A percentile compares a stretch with the other conserved stretches of the same genome.
These are phyloP conservation scores for Candida succiphila DNA, from an alignment of 805 yeast genomes.

Conservation along the genomic window DNA sequence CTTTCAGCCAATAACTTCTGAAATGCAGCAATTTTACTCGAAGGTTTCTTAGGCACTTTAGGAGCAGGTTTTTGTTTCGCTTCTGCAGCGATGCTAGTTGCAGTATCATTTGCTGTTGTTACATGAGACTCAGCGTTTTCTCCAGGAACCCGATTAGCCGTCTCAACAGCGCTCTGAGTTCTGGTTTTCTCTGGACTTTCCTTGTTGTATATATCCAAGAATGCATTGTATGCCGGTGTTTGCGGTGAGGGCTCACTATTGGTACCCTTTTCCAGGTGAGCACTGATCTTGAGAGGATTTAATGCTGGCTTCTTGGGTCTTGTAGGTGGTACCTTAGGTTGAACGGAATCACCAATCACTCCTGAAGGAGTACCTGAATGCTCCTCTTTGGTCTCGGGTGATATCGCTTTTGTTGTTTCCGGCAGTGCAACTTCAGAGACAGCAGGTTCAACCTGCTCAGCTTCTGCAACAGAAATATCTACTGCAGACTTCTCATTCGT, in stretches of 20 bases:
- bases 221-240: conserved; percentile 7
- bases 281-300: conserved; percentile 1
- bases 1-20: conserved; percentile 61
- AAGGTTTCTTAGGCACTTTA: conserved; percentile 67
- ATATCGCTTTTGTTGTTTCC: not conserved
- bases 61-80: conserved; percentile 35
- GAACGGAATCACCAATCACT: conserved; percentile 1
- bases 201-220: conserved; percentile 12
- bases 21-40: conserved; percentile 72
- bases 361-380: not conserved
- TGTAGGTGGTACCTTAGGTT: not conserved
- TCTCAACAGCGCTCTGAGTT: too few relatives aligned
- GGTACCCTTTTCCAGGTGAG: not conserved
- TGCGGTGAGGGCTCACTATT: not conserved
- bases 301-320: not conserved
- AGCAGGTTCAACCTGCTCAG: not conserved
- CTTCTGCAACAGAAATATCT: not conserved
- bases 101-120: not conserved
- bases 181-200: conserved; percentile 10
- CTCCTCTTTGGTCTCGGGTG: conserved; percentile 10
- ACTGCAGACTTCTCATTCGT: not conserved
- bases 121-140: not conserved
- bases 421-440: not conserved
- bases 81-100: not conserved
- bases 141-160: too few relatives aligned